Evolutionary conservation across 2,329 filamentous ascomycete genomes (phyloP).

Genomic region (Scopulariopsis brevicaulis): DNA sequence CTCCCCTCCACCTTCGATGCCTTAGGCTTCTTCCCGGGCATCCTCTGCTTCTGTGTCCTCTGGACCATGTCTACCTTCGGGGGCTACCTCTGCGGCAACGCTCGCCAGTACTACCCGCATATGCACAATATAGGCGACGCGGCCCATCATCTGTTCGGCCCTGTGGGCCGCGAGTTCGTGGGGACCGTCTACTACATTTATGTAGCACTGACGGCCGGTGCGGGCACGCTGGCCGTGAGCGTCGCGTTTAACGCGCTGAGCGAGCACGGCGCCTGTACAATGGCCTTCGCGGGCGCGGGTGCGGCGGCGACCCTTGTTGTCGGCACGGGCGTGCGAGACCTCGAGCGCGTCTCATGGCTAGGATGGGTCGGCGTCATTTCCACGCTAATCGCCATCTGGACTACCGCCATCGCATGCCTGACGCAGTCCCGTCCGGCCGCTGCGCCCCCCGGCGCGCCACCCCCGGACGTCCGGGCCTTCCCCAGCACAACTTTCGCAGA

Average conservation of each 20-base stretch:
- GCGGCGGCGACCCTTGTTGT: constrained; percentile 11
- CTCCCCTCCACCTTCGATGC: constrained; percentile 9
- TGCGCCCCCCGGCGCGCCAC: constrained; percentile 41
- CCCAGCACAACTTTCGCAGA: constrained; percentile 39
- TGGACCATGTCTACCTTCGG: constrained; percentile 12
- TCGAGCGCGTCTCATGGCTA: constrained; percentile 9
- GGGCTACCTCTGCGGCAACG: neutral
- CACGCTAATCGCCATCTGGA: constrained; percentile 32
- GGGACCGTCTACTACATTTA: constrained; percentile 12
- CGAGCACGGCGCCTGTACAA: constrained; percentile 14
- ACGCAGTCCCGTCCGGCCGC: constrained; percentile 40
- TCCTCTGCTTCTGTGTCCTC: constrained; percentile 12
- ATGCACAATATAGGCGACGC: constrained; percentile 12
- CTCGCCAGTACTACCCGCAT: neutral
- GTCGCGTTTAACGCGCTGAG: constrained; percentile 14
- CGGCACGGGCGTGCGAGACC: constrained; percentile 11
- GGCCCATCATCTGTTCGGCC: constrained; percentile 12
- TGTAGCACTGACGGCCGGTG: constrained; percentile 13
- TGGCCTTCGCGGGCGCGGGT: constrained; percentile 10
- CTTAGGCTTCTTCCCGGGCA: constrained; percentile 11
- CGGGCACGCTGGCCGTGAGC: constrained; percentile 10
- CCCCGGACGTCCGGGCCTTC: constrained; percentile 41
- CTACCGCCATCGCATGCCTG: constrained; percentile 7
- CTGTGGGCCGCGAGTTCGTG: constrained; percentile 12
- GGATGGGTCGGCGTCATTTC: constrained; percentile 36